Evolutionary conservation across 2,329 filamentous ascomycete genomes (phyloP), one percentile per base, ranked within the genome.

Genomic region (Alternaria ventricosa): DNA sequence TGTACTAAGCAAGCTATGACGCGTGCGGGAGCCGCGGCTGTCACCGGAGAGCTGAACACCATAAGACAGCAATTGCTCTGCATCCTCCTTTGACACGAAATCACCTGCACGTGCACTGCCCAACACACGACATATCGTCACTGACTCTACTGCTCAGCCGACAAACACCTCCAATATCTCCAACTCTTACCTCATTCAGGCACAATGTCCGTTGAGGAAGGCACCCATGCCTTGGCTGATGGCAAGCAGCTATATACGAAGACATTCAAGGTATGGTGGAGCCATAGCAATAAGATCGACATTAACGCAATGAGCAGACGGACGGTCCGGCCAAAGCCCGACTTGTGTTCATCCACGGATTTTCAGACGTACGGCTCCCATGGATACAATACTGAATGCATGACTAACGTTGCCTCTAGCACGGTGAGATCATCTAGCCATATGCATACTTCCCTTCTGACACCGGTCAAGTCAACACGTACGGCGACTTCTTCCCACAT

Each of bases 281-380:
- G 25, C 56, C 56, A 27, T n/a, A 43, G 27, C 22, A 22, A 60
- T 11, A 50, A 27, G 44, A 60, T 60, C 61, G 55, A 33, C 55
- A 51, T 50, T 71, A 50, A 69, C 55, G 25, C 64, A 66, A 13
- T 15, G 30, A 53, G 30, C 51, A 89, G 89, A 88, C 88, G 28
- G 78, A 85, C 28, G 85, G 83, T 13, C 80, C 85, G 12, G 80
- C 86, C 59, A 87, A 86, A 73, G 94, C 94, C 36, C 91, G 92
- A 70, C 79, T 97, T 54, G 85, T 96, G 72, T 92, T 96, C 80
- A 83, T 97, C 67, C 94, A 97, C 82, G 94, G 94, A 73, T 97
- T 94, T 85, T 93, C 89, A 79, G 94, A 74, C 84, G 84, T 84
- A 77, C 66, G 77, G 13, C 27, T 49, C 27, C 47, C 44, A 33